Percentiles rank a stretch among this genome's conserved stretches.
phyloP scores from a whole-genome alignment of 495 filamentous ascomycete species.

The Alectoria sarmentosa region DNA sequence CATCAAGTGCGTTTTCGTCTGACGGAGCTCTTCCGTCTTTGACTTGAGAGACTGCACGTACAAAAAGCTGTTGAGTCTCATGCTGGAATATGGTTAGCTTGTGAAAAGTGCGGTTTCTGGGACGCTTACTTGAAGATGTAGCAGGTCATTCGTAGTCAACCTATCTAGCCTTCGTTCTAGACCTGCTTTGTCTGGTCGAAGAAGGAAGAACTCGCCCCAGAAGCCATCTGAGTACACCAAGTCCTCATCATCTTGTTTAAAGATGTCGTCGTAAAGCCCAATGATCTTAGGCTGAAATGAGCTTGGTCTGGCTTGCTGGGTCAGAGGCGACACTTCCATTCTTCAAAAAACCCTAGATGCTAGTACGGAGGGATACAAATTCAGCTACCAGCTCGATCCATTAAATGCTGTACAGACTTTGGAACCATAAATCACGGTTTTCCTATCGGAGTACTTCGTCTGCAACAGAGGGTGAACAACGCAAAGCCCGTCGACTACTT shows the following conservation, averaged over 20 bases:
- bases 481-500: not conserved
- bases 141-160: conserved; percentile 63
- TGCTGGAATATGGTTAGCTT: conserved; percentile 25
- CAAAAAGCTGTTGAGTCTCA: conserved; percentile 74
- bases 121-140: conserved; percentile 41
- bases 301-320: conserved; percentile 85
- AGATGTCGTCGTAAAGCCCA: conserved; percentile 77
- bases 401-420: not conserved
- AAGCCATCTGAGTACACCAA: conserved; percentile 77
- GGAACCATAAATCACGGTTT: too few species aligned
- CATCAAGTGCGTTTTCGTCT: conserved; percentile 82
- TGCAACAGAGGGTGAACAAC: not conserved
- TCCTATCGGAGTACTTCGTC: not conserved
- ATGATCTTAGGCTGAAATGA: conserved; percentile 91
- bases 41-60: conserved; percentile 60
- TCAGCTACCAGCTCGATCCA: not conserved
- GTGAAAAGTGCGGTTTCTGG: not conserved
- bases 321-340: conserved; percentile 91
- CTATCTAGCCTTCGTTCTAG: conserved; percentile 60
- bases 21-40: conserved; percentile 53
- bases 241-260: conserved; percentile 61
- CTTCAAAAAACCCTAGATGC: conserved; percentile 28
- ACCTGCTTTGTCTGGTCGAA: conserved; percentile 63
- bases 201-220: conserved; percentile 92
- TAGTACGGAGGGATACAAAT: too few species aligned